Evolutionary conservation across 768 basidiomycete species (phyloP), one percentile per base, ranked within the genome.

Genomic region (Pleurotus ostreatus): DNA sequence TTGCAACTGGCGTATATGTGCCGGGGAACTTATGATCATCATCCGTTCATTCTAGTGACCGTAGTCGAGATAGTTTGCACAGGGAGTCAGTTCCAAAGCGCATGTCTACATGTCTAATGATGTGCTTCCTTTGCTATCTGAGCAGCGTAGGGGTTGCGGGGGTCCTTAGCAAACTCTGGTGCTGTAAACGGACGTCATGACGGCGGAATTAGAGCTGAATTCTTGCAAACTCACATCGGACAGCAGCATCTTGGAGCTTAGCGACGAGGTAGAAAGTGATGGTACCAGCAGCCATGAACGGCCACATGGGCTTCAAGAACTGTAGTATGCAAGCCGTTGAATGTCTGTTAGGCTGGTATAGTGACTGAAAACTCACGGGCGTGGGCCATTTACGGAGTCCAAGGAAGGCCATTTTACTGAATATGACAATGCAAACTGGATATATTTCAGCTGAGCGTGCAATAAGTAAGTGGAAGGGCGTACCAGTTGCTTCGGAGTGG

Each of bases 331-430:
- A 46, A 48, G 25, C 40, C 25, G 55, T 57, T 60, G 49, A 59
- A 52, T 57, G 55, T 60, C 58, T 63, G 55, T 30, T 3, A 34
- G 37, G 34, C 18, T 37, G 3, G 44, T 12, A 54, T n/a, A 57
- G 38, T 61, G 46, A 38, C 40, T 51, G 41, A 12, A 65, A 58
- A 82, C 85, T 71, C 74, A 78, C 88, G 56, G 88, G 88, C 63
- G 86, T 87, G 58, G 86, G 80, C 85, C 85, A 91, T 75, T 88
- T 88, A 73, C 88, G 87, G 62, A 88, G 75, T 75, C 87, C 88
- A 64, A 91, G 74, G 79, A 89, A 87, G 65, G 83, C 79, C 87
- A 89, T 89, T 66, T 64, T 46, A 58, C 63, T 58, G 56, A 48
- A 11, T 8, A 55, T 46, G 49, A 45, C 56, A 16, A 13, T 16